Evolutionary conservation across 1,284 basidiomycete genomes (phyloP), one percentile per base, ranked within the genome.

Genomic region (Leccinum solheimii): DNA sequence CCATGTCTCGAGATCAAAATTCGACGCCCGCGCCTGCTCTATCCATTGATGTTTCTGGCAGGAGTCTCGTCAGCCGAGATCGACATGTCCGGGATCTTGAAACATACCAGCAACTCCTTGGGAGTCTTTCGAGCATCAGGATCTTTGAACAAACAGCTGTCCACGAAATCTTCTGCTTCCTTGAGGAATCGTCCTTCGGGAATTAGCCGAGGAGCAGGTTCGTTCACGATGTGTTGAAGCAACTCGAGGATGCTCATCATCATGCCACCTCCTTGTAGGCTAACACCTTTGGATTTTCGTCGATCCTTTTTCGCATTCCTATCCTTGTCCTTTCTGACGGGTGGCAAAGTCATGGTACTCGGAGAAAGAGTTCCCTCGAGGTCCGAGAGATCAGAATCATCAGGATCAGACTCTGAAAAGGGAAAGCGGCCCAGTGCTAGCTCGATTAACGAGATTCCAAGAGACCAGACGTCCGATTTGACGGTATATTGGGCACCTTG

Each of bases 161-260:
- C 90, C 48, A 95, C 86, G 63, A 96, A 95, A 53, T 83, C 81
- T 60, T 90, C 87, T 2, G 92, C 91, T 68, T 86, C 82, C 57
- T 75, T 76, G 6, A 86, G 86, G 78, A 90, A 94, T 66, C 87
- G 82, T 32, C 86, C 86, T 56, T 87, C 84, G 0, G 86, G 83
- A 14, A 86, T 85, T 60, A 98, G 77, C 68, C 85, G 80, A 32
- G 95, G 95, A 32, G 95, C 94, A 19, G 95, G 94, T 76, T 98
- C 95, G 70, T 97, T 95, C 62, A 99, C 97, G 70, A 99, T 98
- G 72, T 98, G 95, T 72, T 99, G 97, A 71, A 99, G 81, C 40
- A 99, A 78, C 77, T 99, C 97, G 53, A 99, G 83, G 72, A 99
- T 99, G 67, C 91, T 94, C 94, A 99, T 97, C 67, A 94, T 95